A percentile compares a stretch with the other conserved stretches of the same genome.
phyloP scores from a whole-genome alignment of 495 filamentous ascomycete species.

The Xylaria nigripes region DNA sequence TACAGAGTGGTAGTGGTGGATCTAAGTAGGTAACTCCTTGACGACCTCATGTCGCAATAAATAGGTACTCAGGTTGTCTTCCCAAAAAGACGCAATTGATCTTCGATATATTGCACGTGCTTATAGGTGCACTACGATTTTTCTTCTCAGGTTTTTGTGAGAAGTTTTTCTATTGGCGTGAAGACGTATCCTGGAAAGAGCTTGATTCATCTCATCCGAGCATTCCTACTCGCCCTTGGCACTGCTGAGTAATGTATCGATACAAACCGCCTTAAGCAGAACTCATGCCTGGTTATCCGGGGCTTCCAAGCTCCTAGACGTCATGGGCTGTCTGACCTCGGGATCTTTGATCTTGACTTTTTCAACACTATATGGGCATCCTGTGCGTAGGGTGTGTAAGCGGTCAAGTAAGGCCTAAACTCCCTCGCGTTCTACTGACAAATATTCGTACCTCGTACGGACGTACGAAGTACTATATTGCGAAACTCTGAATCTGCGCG shows the following conservation, averaged over 20 bases:
- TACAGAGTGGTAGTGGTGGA: no score
- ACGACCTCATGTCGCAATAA: neutral
- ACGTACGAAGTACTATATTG: no score
- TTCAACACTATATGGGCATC: slow-evolving; percentile 35
- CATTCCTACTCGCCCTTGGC: slow-evolving; percentile 32
- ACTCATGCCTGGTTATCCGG: slow-evolving; percentile 30
- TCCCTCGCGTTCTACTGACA: neutral
- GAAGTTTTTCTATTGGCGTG: slow-evolving; percentile 38
- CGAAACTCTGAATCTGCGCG: slow-evolving; percentile 31
- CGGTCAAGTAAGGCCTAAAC: neutral
- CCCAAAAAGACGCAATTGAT: neutral
- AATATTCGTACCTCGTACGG: slow-evolving; percentile 38
- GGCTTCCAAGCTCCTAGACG: slow-evolving; percentile 39
- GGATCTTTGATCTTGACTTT: slow-evolving; percentile 40
- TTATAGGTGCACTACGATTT: slow-evolving; percentile 13
- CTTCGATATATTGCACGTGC: no score
- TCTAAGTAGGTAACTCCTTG: no score
- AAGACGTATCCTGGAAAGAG: slow-evolving; percentile 48
- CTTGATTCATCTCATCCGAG: slow-evolving; percentile 46
- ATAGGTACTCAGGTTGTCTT: neutral
- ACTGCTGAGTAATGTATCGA: slow-evolving; percentile 36
- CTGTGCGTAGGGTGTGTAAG: slow-evolving; percentile 18
- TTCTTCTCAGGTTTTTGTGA: slow-evolving; percentile 38
- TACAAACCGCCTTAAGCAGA: slow-evolving; percentile 26
- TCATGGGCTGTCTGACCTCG: slow-evolving; percentile 34